phyloP scores from a whole-genome alignment of 305 asterid species.

The Fraxinus albicans region DNA sequence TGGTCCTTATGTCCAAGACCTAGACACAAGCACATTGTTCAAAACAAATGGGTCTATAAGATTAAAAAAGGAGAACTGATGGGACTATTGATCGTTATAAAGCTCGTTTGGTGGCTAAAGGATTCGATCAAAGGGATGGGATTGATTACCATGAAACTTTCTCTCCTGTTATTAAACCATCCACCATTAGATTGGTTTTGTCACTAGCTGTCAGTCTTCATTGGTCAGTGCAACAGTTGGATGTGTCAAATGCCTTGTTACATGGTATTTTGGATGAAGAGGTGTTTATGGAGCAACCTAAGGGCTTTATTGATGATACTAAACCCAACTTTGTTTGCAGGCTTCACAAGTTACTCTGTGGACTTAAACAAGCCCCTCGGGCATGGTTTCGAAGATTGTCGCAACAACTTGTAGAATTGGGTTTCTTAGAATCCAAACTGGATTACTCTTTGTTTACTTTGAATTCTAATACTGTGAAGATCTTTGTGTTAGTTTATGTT shows the following conservation, averaged over 20 bases:
- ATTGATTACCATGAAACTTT: neutral
- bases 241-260: neutral
- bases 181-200: neutral
- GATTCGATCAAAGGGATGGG: neutral
- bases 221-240: too few relatives aligned
- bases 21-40: neutral
- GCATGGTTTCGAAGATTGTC: neutral
- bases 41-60: neutral
- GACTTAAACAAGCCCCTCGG: neutral
- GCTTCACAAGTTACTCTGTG: neutral
- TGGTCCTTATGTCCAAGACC: conserved; percentile 3
- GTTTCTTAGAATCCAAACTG: too few relatives aligned
- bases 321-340: neutral
- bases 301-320: too few relatives aligned
- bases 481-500: too few relatives aligned
- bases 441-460: too few relatives aligned
- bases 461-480: too few relatives aligned
- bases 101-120: neutral
- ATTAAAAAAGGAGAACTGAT: neutral
- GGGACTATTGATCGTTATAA: neutral
- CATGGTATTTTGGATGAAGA: too few relatives aligned
- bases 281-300: too few relatives aligned
- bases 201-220: neutral
- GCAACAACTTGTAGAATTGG: too few relatives aligned
- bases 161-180: neutral